Evolutionary conservation across 2,329 filamentous ascomycete genomes (phyloP).

Genomic region (Xylaria sp.): DNA sequence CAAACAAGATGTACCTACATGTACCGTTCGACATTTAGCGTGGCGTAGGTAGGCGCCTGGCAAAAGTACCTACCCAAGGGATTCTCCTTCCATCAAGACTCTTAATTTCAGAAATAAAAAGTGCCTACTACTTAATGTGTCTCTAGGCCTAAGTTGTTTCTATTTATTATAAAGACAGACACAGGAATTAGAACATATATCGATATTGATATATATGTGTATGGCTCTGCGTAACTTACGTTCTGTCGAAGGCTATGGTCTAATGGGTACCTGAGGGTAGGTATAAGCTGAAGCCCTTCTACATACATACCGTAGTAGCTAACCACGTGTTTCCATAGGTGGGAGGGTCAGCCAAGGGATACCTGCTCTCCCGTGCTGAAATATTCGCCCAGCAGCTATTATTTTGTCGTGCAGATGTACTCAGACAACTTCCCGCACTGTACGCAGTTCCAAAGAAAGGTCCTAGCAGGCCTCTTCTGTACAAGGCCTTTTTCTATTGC

Average conservation of each 20-base stretch:
- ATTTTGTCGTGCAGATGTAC: slow-evolving; percentile 23
- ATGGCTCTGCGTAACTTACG: too few species aligned
- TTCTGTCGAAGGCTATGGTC: too few species aligned
- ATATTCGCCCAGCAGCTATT: slow-evolving; percentile 33
- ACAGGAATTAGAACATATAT: not conserved
- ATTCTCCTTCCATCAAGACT: too few species aligned
- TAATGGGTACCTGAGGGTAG: not conserved
- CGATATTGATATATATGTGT: not conserved
- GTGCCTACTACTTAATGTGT: too few species aligned
- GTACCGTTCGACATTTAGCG: too few species aligned
- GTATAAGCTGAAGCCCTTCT: not conserved
- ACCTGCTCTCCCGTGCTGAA: slow-evolving; percentile 35
- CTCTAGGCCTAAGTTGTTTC: too few species aligned
- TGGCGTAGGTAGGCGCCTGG: not conserved
- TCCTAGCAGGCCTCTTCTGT: not conserved
- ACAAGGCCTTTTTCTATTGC: slow-evolving; percentile 6
- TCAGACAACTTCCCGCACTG: not conserved
- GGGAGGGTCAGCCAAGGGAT: slow-evolving; percentile 19
- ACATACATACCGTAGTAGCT: not conserved
- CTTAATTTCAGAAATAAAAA: too few species aligned
- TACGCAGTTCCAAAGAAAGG: not conserved
- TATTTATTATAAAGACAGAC: not conserved
- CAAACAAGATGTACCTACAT: too few species aligned
- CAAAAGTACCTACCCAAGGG: not conserved
- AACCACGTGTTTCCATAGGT: slow-evolving; percentile 37